phyloP scores from a whole-genome alignment of 768 basidiomycete genomes.

The Auriscalpium vulgare region DNA sequence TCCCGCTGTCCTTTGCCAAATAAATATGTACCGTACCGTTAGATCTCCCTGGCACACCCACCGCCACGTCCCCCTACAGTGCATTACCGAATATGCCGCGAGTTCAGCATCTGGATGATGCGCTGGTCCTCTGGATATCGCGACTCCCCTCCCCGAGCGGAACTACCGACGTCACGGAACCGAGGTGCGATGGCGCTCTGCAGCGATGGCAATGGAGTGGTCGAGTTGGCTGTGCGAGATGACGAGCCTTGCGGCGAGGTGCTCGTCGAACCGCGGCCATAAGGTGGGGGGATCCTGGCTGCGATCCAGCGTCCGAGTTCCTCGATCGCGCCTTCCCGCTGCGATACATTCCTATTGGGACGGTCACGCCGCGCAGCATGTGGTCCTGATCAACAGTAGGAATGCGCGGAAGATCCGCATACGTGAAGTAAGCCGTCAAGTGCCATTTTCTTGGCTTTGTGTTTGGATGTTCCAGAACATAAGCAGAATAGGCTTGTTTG shows the following conservation, averaged over 20 bases:
- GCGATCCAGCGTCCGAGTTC: slow-evolving; percentile 24
- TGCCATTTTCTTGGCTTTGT: slow-evolving; percentile 56
- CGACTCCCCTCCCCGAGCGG: slow-evolving; percentile 24
- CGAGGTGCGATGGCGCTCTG: slow-evolving; percentile 29
- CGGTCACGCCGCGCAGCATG: slow-evolving; percentile 24
- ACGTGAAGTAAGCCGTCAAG: slow-evolving; percentile 41
- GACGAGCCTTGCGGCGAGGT: slow-evolving; percentile 12
- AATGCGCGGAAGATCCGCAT: slow-evolving; percentile 29
- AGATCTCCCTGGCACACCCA: too few relatives aligned
- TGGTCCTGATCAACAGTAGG: slow-evolving; percentile 33
- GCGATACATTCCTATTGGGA: slow-evolving; percentile 32
- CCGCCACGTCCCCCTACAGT: too few relatives aligned
- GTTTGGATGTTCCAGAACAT: slow-evolving; percentile 39
- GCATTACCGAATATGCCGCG: slow-evolving; percentile 18
- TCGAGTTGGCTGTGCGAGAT: slow-evolving; percentile 12
- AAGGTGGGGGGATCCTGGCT: slow-evolving; percentile 18
- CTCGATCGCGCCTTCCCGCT: slow-evolving; percentile 34
- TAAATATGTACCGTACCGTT: too few relatives aligned
- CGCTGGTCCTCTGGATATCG: slow-evolving; percentile 52
- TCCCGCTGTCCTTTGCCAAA: too few relatives aligned
- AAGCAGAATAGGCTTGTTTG: slow-evolving; percentile 68
- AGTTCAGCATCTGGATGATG: slow-evolving; percentile 52
- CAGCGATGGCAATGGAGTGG: slow-evolving; percentile 32
- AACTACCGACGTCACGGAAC: slow-evolving; percentile 19
- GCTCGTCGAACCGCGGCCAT: slow-evolving; percentile 16